Evolutionary conservation across 495 filamentous ascomycete genomes (phyloP).

Genomic region (Articulospora tetracladia): DNA sequence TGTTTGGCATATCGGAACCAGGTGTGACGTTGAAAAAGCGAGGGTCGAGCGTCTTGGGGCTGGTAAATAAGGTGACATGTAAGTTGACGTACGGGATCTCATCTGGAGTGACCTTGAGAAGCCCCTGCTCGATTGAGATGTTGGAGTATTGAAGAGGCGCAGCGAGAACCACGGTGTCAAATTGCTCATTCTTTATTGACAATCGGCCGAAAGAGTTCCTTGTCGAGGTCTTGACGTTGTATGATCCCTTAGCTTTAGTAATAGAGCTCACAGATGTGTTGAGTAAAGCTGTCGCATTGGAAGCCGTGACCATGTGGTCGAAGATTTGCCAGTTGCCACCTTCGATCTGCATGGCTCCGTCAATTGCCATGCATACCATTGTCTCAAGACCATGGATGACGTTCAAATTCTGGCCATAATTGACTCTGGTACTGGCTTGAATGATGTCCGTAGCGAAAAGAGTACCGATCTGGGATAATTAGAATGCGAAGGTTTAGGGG

Average conservation of each 20-base stretch:
- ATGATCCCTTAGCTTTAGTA: conserved; percentile 39
- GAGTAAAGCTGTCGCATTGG: conserved; percentile 56
- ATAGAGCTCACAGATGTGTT: conserved; percentile 68
- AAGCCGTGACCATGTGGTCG: conserved; percentile 65
- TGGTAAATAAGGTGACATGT: conserved; percentile 86
- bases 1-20: conserved; percentile 53
- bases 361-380: conserved; percentile 91
- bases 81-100: conserved; percentile 76
- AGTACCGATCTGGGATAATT: conserved; percentile 45
- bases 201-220: conserved; percentile 13
- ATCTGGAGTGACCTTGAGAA: conserved; percentile 56
- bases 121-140: conserved; percentile 41
- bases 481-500: background rate
- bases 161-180: conserved; percentile 79
- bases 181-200: conserved; percentile 39
- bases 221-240: conserved; percentile 41
- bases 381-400: conserved; percentile 86
- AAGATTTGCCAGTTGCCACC: conserved; percentile 98
- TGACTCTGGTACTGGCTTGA: conserved; percentile 89
- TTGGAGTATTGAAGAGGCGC: conserved; percentile 71
- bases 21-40: conserved; percentile 62
- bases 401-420: conserved; percentile 86
- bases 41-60: conserved; percentile 63
- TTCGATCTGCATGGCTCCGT: conserved; percentile 72
- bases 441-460: conserved; percentile 79